Evolutionary conservation across 2,329 filamentous ascomycete genomes (phyloP), one percentile per base, ranked within the genome.

Genomic region (Phyllosticta capitalensis): DNA sequence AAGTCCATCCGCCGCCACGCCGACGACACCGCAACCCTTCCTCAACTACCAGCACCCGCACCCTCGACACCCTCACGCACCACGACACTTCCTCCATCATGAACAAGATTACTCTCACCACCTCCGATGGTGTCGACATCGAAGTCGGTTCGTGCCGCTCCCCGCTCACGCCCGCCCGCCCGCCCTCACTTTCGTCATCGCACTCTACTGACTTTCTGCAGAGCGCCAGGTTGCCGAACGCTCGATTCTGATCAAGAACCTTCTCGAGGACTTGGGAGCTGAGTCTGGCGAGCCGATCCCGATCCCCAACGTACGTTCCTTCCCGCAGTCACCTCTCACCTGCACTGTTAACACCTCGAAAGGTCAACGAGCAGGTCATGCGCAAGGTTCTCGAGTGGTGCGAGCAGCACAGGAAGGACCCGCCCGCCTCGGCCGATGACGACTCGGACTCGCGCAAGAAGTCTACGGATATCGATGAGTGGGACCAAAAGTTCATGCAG

Each of bases 401-500:
- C 79, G 85, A 89, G 65, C 90, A 96, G 73, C 94, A 99, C 83
- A 89, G 89, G 75, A 85, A 86, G 73, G 94, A 99, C 70, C 90
- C 94, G 48, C 81, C 85, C n/a, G 83, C 85, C 63, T 81, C 86
- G 58, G 84, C 85, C 68, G 92, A 97, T 63, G 94, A 96, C 62
- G 91, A 99, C 68, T 88, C 88, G 63, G 92, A 97, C 69, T 91
- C 87, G 55, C 90, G 94, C 67, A 96, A 96, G 82, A 96, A 96
- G 84, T 96, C 92, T 1, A 97, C 94, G 53, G 94, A 99, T 68
- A 99, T 99, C 65, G 94, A 97, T 62, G 94, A 99, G 77, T 99
- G 94, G 94, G 94, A 99, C 68, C 92, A 97, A 76, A 99, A 99
- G 78, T 99, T 97, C 76, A 97, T 99, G 94, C 92, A 97, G 77